phyloP scores from a whole-genome alignment of 177 flowering plant genomes.

The Vitis hybrid region DNA sequence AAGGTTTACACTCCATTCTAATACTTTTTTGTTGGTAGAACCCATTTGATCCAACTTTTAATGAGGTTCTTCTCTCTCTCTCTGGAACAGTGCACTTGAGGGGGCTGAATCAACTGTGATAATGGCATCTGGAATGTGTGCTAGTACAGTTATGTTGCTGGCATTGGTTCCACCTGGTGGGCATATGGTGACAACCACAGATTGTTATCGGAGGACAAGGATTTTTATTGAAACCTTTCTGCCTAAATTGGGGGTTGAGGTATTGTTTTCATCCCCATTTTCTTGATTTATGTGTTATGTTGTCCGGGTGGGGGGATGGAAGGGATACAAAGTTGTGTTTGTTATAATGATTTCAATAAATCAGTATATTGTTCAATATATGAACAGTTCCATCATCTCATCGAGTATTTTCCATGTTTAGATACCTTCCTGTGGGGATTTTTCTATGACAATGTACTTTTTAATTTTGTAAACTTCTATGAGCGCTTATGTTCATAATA shows the following conservation, averaged over 20 bases:
- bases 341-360: no score
- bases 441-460: no score
- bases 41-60: background rate
- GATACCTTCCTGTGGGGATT: no score
- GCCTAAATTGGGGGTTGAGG: slow-evolving; percentile 91
- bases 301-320: background rate
- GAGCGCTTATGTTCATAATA: no score
- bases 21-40: background rate
- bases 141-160: slow-evolving; percentile 75
- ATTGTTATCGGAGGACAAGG: slow-evolving; percentile 91
- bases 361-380: no score
- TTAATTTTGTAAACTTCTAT: no score
- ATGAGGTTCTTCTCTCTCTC: slow-evolving; percentile 9
- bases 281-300: background rate
- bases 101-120: slow-evolving; percentile 92
- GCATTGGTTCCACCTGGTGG: slow-evolving; percentile 96
- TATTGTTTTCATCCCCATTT: slow-evolving; percentile 17
- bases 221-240: slow-evolving; percentile 83
- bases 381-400: no score
- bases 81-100: slow-evolving; percentile 78
- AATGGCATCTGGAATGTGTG: slow-evolving; percentile 97
- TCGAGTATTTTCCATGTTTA: no score
- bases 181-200: slow-evolving; percentile 92
- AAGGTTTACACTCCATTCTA: slow-evolving; percentile 43
- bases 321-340: no score